Evolutionary conservation across 2,329 filamentous ascomycete genomes (phyloP), one percentile per base, ranked within the genome.

Genomic region (Fusarium buharicum): DNA sequence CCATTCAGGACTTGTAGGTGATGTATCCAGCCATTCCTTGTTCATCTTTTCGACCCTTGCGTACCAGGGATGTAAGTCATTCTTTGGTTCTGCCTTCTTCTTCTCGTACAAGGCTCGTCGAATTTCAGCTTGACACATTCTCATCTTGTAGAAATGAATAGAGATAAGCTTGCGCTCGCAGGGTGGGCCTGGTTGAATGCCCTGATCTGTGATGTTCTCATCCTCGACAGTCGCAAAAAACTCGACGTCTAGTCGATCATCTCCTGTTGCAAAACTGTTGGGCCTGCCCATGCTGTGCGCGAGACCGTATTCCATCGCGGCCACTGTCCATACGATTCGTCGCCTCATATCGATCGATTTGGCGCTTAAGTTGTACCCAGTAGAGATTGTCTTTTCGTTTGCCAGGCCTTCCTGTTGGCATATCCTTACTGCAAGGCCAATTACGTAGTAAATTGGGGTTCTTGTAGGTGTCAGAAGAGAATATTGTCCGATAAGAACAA

Each of bases 141-240:
- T 85, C 92, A 97, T 96, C 72, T 91, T 94, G 79, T 93, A 93
- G 70, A 96, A 95, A 74, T 99, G 94, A 59, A 97, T 93, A 3
- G 92, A 89, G 22, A 96, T 88, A 69, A 91, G 86, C 75, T 99
- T 99, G 72, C 91, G 92, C 66, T 93, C 83, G 33, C 91, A 92
- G 2, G 86, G 82, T 6, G 89, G 89, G 1, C 89, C 90, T 0
- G 88, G 84, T 18, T 87, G 79, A 53, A 97, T 90, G 3, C 92
- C 93, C 30, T 89, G 82, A 2, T 86, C 81, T 2, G 89, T 93
- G 67, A 99, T 97, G 74, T 90, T 89, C 46, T 88, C 83, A 76
- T 99, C 95, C 68, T 92, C 89, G 33, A 92, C 89, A 2, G 89
- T 83, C 64, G 92, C 86, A 71, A 96, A 97, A 71, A 94, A 97